A percentile compares a stretch with the other conserved stretches of the same genome.
These are phyloP conservation scores for Cystobasidium onofrii DNA, from an alignment of 768 basidiomycete genomes.

Conservation along the genomic window DNA sequence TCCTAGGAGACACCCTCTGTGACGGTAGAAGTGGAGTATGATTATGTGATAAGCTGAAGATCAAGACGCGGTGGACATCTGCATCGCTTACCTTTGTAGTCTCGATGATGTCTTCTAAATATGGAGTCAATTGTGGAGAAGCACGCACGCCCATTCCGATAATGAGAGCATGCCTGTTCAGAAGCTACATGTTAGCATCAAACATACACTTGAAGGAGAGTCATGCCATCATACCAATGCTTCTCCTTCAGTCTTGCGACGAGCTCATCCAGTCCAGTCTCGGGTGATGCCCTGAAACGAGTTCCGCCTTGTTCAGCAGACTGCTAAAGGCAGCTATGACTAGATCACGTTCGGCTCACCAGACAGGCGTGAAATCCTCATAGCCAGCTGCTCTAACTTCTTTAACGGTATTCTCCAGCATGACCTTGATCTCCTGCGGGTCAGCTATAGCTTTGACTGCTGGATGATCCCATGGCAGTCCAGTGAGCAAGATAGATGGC, in stretches of 20 bases:
- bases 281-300: not conserved
- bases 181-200: not conserved
- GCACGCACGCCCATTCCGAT: conserved; percentile 10
- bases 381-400: conserved; percentile 4
- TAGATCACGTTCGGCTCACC: not conserved
- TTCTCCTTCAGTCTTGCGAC: conserved; percentile 13
- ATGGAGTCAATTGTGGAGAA: not conserved
- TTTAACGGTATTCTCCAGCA: conserved; percentile 9
- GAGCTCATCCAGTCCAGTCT: not conserved
- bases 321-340: too few relatives aligned
- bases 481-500: conserved; percentile 2
- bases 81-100: not conserved
- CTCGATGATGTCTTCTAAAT: conserved; percentile 2
- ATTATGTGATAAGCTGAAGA: not conserved
- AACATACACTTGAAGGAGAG: not conserved
- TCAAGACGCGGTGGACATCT: not conserved
- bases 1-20: not conserved
- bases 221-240: not conserved
- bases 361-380: conserved; percentile 10
- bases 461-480: conserved; percentile 10
- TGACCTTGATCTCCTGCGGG: not conserved
- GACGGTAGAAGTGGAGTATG: too few relatives aligned
- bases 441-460: conserved; percentile 8
- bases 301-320: too few relatives aligned
- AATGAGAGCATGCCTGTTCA: conserved; percentile 14